Evolutionary conservation across 257 asterid species (phyloP), one percentile per base, ranked within the genome.

Genomic region (Haberlea rhodopensis): DNA sequence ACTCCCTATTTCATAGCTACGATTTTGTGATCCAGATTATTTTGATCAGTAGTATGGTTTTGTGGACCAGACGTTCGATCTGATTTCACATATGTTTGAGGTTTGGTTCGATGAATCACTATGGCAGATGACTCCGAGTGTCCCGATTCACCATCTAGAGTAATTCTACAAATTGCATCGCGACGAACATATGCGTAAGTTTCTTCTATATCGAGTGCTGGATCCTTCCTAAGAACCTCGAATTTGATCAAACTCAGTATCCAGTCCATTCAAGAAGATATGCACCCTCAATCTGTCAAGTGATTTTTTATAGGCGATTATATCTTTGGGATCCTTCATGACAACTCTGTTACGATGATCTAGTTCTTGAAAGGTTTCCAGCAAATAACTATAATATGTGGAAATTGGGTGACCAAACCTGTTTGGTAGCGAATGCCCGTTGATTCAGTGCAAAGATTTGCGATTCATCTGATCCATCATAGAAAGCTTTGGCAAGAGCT

Each of bases 221-320:
- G 24, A 2, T 74, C 68, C 0, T 46, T 62, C 1, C 68, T 32
- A 24, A 63, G 25, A 0, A 69, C 70, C 18, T 70, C 66, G 49
- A 28, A 70, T 10, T 2, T 53, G 57, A 2, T 70, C 62, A 9
- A 69, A 63, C 0, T 13, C 18, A 40, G 21, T 15, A 49, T 71
- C 59, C 6, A 64, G 2, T 19, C 61, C 48, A 45, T 11, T 49
- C 32, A 69, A 65, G 37, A 74, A 69, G 2, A 58, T 74, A 18
- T 74, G 75, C 19, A 63, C 57, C 20, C 45, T 5, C 6, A 20
- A 48, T 16, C 25, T 1, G 20, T 67, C 45, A 51, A 57, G 19
- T 4, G 63, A 62, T 16, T 56, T 53, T 3, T 1, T 21, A 1
- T 73, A 60, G 2, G 73, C n/a, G 2, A 1, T 1, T 28, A 40